Conservation (phyloP, 2,329 filamentous ascomycete genomes). For the Lojkania enalia region DNA sequence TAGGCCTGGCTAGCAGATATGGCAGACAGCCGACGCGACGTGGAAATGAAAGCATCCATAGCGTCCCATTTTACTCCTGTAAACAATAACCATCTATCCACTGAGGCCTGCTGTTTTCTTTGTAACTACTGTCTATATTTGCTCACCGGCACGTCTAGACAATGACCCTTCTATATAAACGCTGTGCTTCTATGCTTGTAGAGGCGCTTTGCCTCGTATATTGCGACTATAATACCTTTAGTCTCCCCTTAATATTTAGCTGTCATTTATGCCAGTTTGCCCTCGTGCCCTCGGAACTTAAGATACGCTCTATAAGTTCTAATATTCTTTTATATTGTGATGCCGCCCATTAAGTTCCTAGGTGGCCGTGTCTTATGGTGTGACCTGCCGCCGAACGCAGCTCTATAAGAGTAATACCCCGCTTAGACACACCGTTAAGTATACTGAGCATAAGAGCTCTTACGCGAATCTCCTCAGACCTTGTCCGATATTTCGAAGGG, state of each 20-base stretch:
- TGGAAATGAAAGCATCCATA: constrained; percentile 10
- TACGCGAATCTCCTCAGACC: constrained; percentile 31
- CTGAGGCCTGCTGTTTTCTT: constrained; percentile 7
- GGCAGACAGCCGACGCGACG: constrained; percentile 2
- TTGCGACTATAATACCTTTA: constrained; percentile 11
- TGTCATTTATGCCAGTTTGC: constrained; percentile 7
- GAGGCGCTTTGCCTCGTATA: constrained; percentile 12
- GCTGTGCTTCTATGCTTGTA: constrained; percentile 7
- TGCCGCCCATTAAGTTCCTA: constrained; percentile 1
- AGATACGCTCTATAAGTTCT: constrained; percentile 8
- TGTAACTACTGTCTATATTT: not conserved
- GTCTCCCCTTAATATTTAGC: constrained; percentile 10
- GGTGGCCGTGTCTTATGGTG: constrained; percentile 16
- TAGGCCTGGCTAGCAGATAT: constrained; percentile 2
- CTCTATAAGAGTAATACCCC: constrained; percentile 15
- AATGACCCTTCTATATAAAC: no score
- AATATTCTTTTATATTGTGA: constrained; percentile 7
- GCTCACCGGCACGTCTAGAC: no score
- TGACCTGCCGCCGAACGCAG: constrained; percentile 13
- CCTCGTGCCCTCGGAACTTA: constrained; percentile 8
- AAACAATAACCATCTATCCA: constrained; percentile 11
- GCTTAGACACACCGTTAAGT: constrained; percentile 10
- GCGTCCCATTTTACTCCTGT: no score
- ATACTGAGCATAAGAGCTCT: constrained; percentile 20
- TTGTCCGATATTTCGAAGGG: constrained; percentile 14